Percentiles rank a stretch among this genome's conserved stretches.
Conservation (phyloP, 805 yeast species). For the Scheffersomyces stipitis region DNA sequence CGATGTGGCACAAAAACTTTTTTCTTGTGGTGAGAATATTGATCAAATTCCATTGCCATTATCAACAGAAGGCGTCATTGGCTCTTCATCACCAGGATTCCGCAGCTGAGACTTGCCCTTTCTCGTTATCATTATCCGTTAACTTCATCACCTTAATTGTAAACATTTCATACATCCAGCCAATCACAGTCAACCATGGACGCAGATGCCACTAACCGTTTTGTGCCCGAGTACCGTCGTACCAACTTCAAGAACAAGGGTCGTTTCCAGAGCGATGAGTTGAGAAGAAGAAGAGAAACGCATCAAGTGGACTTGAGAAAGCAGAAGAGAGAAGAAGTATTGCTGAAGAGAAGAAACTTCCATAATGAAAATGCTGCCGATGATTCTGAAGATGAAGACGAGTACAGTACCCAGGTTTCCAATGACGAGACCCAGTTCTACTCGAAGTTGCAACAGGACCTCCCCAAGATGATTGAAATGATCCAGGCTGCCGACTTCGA, state of each 20-base stretch:
- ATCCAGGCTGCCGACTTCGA: constrained; percentile 75
- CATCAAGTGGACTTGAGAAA: constrained; percentile 96
- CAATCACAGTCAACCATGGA: constrained; percentile 49
- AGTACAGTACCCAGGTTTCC: constrained; percentile 38
- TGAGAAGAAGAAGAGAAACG: constrained; percentile 96
- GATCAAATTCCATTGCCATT: no score
- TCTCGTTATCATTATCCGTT: no score
- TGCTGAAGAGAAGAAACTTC: constrained; percentile 90
- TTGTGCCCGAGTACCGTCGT: constrained; percentile 96
- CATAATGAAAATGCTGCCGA: constrained; percentile 34
- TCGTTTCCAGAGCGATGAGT: constrained; percentile 90
- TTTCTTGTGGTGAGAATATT: no score
- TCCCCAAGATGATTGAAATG: constrained; percentile 83
- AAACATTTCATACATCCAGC: neutral
- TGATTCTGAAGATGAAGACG: constrained; percentile 46
- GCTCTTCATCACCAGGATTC: no score
- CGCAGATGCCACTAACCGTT: constrained; percentile 72
- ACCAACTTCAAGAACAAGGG: constrained; percentile 94
- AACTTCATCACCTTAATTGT: neutral
- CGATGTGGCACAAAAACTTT: no score
- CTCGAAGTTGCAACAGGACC: constrained; percentile 51
- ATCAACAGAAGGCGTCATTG: no score
- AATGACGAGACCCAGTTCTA: constrained; percentile 45
- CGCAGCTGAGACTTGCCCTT: no score
- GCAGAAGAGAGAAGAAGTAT: constrained; percentile 92